Percentiles rank a stretch among this genome's conserved stretches.
These are phyloP conservation scores for Adenanthera pavonina DNA, from an alignment of 306 rosid species.

Conservation along the genomic window DNA sequence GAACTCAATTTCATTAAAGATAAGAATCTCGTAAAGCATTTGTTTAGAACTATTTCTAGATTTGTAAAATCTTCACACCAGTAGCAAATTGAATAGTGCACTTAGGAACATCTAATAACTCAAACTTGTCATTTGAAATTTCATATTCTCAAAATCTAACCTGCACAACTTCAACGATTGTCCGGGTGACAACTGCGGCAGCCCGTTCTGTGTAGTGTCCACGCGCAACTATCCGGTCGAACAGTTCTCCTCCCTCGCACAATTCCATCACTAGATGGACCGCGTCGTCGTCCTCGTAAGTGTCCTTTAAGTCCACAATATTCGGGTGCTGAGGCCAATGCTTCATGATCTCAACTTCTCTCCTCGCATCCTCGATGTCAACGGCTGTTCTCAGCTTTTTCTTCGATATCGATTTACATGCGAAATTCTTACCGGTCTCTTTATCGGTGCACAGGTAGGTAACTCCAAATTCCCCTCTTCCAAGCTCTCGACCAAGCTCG, in stretches of 20 bases:
- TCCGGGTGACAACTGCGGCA: constrained; percentile 80
- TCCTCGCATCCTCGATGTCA: constrained; percentile 86
- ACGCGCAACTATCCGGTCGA: constrained; percentile 90
- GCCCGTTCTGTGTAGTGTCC: constrained; percentile 98
- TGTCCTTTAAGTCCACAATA: constrained; percentile 77
- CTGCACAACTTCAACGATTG: constrained; percentile 98
- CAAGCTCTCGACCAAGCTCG: constrained; percentile 85
- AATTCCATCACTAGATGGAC: constrained; percentile 99
- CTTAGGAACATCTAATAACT: neutral
- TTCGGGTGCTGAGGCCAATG: constrained; percentile 71
- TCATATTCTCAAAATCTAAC: constrained; percentile 40
- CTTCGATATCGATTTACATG: constrained; percentile 94
- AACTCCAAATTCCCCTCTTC: constrained; percentile 91
- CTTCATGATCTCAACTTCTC: constrained; percentile 95
- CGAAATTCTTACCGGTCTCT: constrained; percentile 54
- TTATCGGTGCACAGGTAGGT: constrained; percentile 86
- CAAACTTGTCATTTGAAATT: neutral
- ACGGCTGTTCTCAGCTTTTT: constrained; percentile 80
- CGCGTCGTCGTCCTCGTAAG: constrained; percentile 82
- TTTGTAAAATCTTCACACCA: neutral
- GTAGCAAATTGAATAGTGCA: neutral
- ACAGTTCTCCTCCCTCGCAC: constrained; percentile 94
- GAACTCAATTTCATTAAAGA: neutral
- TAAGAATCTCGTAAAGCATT: too few relatives aligned
- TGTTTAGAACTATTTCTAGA: neutral